Conservation (phyloP, 139 green algal species). For the Closterium sp. region DNA sequence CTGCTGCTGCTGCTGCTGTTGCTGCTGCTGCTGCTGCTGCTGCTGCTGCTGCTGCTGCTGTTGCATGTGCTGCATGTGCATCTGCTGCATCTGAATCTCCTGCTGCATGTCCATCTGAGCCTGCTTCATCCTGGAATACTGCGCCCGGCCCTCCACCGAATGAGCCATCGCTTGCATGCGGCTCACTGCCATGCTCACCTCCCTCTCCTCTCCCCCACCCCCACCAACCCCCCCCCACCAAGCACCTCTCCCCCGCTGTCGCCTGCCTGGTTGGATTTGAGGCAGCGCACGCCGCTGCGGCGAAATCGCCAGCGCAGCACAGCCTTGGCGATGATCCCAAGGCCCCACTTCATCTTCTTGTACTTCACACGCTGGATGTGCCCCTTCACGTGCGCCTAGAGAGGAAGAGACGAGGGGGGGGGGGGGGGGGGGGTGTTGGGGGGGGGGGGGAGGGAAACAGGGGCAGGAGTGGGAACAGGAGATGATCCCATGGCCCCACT, state of each 20-base stretch:
- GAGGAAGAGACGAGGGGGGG: not conserved
- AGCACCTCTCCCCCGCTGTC: no score
- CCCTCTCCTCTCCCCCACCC: not conserved
- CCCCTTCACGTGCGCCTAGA: slow-evolving; percentile 22
- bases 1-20: not conserved
- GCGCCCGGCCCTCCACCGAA: not conserved
- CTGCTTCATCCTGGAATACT: not conserved
- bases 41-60: not conserved
- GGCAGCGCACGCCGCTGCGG: not conserved
- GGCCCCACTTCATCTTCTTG: slow-evolving; percentile 16
- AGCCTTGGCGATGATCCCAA: slow-evolving; percentile 22
- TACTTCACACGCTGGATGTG: not conserved
- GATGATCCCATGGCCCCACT: not conserved
- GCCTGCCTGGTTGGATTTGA: not conserved
- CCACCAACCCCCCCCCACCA: no score
- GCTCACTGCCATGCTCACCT: not conserved
- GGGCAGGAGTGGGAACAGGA: not conserved
- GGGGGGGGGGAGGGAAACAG: not conserved
- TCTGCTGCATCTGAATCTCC: not conserved
- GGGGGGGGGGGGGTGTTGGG: not conserved
- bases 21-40: not conserved
- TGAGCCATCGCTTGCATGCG: not conserved
- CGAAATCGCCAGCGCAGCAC: slow-evolving; percentile 19
- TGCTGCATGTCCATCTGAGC: not conserved
- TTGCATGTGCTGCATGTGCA: not conserved